Conservation (phyloP, 164 flowering plant species). For the Umbellularia californica region DNA sequence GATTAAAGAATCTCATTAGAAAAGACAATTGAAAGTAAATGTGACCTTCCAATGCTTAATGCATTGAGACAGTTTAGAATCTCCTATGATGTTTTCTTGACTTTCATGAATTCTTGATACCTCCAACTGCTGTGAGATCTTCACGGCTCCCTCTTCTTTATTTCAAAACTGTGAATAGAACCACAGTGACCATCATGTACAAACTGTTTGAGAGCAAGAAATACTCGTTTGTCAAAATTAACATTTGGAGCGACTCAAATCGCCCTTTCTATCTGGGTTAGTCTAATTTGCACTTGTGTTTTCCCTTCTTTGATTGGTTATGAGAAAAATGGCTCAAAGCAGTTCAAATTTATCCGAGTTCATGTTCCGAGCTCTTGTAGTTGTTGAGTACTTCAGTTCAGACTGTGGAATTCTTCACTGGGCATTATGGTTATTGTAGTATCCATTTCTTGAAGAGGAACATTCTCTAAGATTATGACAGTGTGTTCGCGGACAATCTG, state of each 20-base stretch:
- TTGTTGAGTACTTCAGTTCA: neutral
- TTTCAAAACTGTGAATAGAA: no score
- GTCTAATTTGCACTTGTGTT: neutral
- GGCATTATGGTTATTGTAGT: neutral
- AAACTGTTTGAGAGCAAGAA: no score
- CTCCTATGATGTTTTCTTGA: no score
- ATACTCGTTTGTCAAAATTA: no score
- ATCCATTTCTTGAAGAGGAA: neutral
- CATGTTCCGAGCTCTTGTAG: neutral
- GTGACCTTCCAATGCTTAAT: no score
- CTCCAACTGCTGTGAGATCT: no score
- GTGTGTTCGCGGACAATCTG: neutral
- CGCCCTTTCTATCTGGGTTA: neutral
- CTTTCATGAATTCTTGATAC: no score
- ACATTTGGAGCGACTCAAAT: neutral
- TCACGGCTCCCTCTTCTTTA: no score
- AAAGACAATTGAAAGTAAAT: no score
- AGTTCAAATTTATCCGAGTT: neutral
- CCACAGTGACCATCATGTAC: no score
- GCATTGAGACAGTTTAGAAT: no score
- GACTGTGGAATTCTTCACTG: neutral
- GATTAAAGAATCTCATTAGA: no score
- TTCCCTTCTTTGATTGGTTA: neutral
- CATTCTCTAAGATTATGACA: neutral
- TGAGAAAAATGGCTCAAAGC: neutral